These are phyloP conservation scores for Novakomyces olei DNA, from an alignment of 805 yeast species.

Conservation along the genomic window DNA sequence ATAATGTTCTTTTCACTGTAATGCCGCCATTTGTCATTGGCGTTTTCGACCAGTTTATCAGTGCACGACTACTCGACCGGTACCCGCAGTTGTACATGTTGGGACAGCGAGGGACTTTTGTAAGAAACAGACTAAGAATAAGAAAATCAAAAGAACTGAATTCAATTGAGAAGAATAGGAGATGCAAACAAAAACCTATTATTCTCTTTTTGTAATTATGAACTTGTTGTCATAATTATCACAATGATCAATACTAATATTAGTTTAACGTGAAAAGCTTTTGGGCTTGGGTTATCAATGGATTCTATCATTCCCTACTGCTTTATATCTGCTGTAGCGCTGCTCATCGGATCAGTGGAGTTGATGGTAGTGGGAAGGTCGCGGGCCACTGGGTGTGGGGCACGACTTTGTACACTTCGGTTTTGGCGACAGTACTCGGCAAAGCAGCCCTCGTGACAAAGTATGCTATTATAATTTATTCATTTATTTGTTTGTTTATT, in stretches of 20 bases:
- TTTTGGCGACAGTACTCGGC: conserved; percentile 73
- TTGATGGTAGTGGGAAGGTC: conserved; percentile 36
- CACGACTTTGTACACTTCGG: conserved; percentile 65
- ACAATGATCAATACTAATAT: not conserved
- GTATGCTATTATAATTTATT: no score
- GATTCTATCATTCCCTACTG: conserved; percentile 79
- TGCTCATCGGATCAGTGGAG: conserved; percentile 47
- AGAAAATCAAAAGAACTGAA: no score
- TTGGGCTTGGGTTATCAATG: conserved; percentile 95
- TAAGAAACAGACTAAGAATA: no score
- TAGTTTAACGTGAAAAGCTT: conserved; percentile 66
- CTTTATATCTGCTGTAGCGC: conserved; percentile 51
- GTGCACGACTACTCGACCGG: conserved; percentile 67
- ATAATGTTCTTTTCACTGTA: conserved; percentile 84
- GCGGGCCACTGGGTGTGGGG: conserved; percentile 95
- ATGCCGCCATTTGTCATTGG: conserved; percentile 93
- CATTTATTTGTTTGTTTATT: no score
- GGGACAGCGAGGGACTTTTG: conserved; percentile 68
- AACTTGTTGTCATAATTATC: not conserved
- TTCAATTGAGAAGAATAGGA: no score
- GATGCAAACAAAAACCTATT: no score
- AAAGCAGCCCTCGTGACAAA: conserved; percentile 85
- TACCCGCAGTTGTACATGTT: conserved; percentile 83
- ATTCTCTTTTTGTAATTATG: no score
- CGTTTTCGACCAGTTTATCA: conserved; percentile 86